phyloP scores from a whole-genome alignment of 805 yeast species.

The Hyphopichia homilentoma region DNA sequence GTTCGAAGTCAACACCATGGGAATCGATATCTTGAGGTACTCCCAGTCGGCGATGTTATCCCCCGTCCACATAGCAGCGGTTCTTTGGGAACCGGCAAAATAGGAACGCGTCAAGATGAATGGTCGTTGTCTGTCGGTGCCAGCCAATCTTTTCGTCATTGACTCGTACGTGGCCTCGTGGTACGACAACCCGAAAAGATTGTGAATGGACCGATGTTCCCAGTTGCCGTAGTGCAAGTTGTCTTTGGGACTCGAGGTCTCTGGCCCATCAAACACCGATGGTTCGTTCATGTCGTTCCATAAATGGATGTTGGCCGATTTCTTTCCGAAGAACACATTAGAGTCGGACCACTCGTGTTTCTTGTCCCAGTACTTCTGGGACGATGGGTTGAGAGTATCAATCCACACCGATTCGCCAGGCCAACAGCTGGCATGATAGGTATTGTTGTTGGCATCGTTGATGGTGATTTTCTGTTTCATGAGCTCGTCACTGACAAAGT shows the following conservation, averaged over 20 bases:
- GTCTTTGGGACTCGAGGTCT: conserved; percentile 85
- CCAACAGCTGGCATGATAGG: conserved; percentile 91
- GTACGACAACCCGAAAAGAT: conserved; percentile 73
- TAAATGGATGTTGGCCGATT: conserved; percentile 65
- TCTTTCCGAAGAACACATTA: conserved; percentile 34
- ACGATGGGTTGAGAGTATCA: conserved; percentile 69
- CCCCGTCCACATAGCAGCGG: conserved; percentile 97
- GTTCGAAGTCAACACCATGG: conserved; percentile 82
- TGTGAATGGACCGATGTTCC: conserved; percentile 93
- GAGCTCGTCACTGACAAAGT: conserved; percentile 57
- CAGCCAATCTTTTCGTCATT: conserved; percentile 46
- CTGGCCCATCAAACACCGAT: conserved; percentile 92
- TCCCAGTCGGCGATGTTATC: conserved; percentile 95
- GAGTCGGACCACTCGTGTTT: conserved; percentile 46
- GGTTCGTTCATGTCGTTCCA: conserved; percentile 99
- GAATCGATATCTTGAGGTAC: conserved; percentile 71
- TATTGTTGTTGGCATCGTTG: conserved; percentile 39
- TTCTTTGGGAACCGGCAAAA: conserved; percentile 86
- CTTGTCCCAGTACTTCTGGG: conserved; percentile 57
- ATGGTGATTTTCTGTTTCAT: conserved; percentile 43
- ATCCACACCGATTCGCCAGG: conserved; percentile 96
- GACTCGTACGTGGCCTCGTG: conserved; percentile 80
- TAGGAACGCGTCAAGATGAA: conserved; percentile 83
- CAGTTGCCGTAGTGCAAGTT: conserved; percentile 69
- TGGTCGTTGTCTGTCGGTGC: conserved; percentile 60